Evolutionary conservation across 352 stramenopile species (phyloP).

Genomic region (Phytophthora meadii): DNA sequence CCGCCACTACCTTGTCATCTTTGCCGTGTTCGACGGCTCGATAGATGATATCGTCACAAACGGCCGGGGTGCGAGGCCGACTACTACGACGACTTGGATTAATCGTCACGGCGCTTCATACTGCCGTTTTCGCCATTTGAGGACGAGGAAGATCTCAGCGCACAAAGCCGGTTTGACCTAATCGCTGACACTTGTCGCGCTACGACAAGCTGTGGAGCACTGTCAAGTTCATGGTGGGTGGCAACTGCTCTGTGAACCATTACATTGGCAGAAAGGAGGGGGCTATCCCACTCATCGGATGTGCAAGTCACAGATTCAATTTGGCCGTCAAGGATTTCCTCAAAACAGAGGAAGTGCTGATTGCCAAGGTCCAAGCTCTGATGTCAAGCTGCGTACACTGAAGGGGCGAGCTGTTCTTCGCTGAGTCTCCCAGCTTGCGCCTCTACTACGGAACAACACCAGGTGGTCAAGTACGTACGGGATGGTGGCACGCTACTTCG

Average conservation of each 20-base stretch:
- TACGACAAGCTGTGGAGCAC: conserved; percentile 13
- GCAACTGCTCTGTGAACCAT: conserved; percentile 26
- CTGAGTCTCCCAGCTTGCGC: background rate
- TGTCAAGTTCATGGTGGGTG: conserved; percentile 18
- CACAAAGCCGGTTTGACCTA: conserved; percentile 15
- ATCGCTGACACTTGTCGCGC: conserved; percentile 19
- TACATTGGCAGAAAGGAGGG: too few species aligned
- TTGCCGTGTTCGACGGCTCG: background rate
- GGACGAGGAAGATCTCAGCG: conserved; percentile 17
- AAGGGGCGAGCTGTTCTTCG: background rate
- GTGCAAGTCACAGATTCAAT: too few species aligned
- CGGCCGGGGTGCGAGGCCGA: too few species aligned
- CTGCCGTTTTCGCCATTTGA: conserved; percentile 11
- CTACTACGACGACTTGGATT: background rate
- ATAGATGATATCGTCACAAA: background rate
- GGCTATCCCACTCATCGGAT: too few species aligned
- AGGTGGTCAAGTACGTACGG: background rate
- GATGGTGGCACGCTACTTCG: background rate
- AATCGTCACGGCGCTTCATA: background rate
- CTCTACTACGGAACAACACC: background rate
- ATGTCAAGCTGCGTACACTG: background rate
- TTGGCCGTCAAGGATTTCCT: too few species aligned
- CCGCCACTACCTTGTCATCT: background rate
- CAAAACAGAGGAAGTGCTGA: too few species aligned
- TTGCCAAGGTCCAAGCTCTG: too few species aligned